These are phyloP conservation scores for Trapa incisa DNA, from an alignment of 345 rosid species.

Conservation along the genomic window DNA sequence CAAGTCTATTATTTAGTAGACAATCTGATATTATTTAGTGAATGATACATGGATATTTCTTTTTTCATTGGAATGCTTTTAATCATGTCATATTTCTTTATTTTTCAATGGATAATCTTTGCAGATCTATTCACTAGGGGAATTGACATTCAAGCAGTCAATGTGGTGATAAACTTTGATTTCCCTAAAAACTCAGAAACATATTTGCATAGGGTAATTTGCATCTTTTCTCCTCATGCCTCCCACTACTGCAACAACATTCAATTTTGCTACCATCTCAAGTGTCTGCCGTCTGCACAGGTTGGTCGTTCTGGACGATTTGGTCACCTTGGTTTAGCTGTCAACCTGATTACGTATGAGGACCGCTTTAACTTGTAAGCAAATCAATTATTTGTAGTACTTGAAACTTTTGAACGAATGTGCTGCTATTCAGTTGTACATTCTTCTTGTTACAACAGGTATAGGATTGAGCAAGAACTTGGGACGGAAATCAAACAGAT, in stretches of 20 bases:
- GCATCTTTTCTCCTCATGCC: not conserved
- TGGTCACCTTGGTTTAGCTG: constrained; percentile 99
- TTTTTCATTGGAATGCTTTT: not conserved
- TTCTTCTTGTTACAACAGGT: constrained; percentile 39
- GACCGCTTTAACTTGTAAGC: constrained; percentile 95
- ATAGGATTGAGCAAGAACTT: constrained; percentile 99
- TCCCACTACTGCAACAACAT: not conserved
- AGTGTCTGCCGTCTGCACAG: constrained; percentile 23
- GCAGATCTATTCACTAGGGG: constrained; percentile 98
- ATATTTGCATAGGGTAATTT: constrained; percentile 92
- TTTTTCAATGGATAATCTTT: constrained; percentile 5
- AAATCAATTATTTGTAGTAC: not conserved
- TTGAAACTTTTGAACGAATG: constrained; percentile 3
- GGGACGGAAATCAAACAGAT: constrained; percentile 98
- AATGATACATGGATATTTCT: not conserved
- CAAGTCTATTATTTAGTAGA: not conserved
- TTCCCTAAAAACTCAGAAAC: constrained; percentile 96
- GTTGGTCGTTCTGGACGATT: constrained; percentile 99
- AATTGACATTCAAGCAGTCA: constrained; percentile 98
- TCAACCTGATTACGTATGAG: constrained; percentile 95
- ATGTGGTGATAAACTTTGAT: constrained; percentile 95
- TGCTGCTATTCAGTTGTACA: not conserved
- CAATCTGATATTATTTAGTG: not conserved
- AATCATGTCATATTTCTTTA: too few species aligned
- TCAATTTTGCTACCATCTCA: constrained; percentile 1